Conservation (phyloP, 202 grass and related monocot genomes). For the Carex sylvatica region DNA sequence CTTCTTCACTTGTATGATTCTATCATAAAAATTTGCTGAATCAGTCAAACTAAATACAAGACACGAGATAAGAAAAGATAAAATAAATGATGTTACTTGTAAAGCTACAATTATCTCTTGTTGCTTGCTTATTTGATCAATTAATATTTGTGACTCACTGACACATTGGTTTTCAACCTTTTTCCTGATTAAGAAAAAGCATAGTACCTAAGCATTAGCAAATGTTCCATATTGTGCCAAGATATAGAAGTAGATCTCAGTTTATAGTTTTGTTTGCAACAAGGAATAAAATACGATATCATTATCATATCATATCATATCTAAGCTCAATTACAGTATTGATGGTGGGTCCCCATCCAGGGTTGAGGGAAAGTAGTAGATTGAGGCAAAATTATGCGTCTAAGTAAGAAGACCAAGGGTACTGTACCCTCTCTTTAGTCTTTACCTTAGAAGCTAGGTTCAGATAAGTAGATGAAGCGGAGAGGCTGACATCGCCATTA, state of each 20-base stretch:
- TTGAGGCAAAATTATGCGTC: background rate
- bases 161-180: conserved; percentile 68
- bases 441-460: background rate
- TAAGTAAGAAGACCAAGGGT: background rate
- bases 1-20: background rate
- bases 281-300: background rate
- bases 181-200: conserved; percentile 52
- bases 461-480: background rate
- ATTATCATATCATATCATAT: too few species aligned
- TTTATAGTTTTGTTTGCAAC: background rate
- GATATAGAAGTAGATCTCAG: background rate
- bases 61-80: background rate
- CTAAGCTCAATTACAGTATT: background rate
- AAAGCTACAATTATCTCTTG: conserved; percentile 78
- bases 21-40: background rate
- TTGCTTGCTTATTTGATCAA: conserved; percentile 84
- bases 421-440: too few species aligned
- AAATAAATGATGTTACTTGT: conserved; percentile 43
- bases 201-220: background rate
- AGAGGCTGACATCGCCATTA: too few species aligned
- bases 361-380: background rate
- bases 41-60: background rate
- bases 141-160: conserved; percentile 61
- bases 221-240: conserved; percentile 10
- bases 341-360: background rate